These are phyloP conservation scores for Pleurotus pulmonarius DNA, from an alignment of 768 basidiomycete species.

Conservation along the genomic window DNA sequence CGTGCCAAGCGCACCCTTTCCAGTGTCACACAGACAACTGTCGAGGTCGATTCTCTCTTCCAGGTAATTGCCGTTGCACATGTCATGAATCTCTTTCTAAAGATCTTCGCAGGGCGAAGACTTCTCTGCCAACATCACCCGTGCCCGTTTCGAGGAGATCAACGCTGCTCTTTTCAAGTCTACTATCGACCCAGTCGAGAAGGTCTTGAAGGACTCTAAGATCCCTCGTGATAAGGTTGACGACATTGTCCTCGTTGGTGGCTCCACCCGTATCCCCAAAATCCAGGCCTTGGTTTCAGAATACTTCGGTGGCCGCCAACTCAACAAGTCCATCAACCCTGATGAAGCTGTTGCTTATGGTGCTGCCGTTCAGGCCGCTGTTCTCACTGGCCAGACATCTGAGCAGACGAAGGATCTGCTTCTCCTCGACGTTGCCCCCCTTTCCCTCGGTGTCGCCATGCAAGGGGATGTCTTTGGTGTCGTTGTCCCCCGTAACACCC, in stretches of 20 bases:
- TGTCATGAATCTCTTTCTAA: neutral
- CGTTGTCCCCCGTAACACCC: slow-evolving; percentile 98
- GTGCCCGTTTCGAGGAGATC: slow-evolving; percentile 99
- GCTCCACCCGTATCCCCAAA: slow-evolving; percentile 97
- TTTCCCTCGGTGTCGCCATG: slow-evolving; percentile 98
- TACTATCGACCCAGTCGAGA: slow-evolving; percentile 97
- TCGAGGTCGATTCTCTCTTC: slow-evolving; percentile 98
- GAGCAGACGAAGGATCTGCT: slow-evolving; percentile 97
- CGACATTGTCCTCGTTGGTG: slow-evolving; percentile 98
- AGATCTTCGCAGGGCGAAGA: slow-evolving; percentile 71
- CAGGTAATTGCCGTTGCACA: slow-evolving; percentile 48
- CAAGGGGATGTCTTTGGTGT: slow-evolving; percentile 99
- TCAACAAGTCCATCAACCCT: slow-evolving; percentile 99
- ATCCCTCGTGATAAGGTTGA: slow-evolving; percentile 96
- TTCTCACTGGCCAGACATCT: slow-evolving; percentile 95
- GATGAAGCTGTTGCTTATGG: slow-evolving; percentile 99
- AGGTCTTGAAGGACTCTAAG: slow-evolving; percentile 98
- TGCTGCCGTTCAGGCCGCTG: slow-evolving; percentile 97
- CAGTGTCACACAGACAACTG: slow-evolving; percentile 96
- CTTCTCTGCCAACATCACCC: slow-evolving; percentile 98
- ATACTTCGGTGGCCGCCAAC: slow-evolving; percentile 98
- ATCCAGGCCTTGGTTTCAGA: slow-evolving; percentile 97
- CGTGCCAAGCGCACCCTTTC: slow-evolving; percentile 99
- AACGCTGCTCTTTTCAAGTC: slow-evolving; percentile 94
- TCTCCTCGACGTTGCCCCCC: slow-evolving; percentile 88